Evolutionary conservation across 805 yeast genomes (phyloP).

Genomic region (Candida takata): DNA sequence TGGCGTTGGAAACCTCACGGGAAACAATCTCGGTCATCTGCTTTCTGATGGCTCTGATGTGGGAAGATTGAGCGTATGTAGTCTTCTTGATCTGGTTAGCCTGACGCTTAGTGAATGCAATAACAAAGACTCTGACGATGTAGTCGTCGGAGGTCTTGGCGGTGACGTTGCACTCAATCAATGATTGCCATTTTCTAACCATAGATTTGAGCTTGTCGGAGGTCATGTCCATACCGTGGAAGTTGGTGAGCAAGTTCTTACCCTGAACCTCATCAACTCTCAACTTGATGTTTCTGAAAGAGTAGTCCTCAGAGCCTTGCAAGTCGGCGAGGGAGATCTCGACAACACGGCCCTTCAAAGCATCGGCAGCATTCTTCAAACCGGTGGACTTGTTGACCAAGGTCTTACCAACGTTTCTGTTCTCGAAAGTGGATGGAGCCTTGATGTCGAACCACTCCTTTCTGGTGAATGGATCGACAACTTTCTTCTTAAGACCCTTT

Average conservation of each 20-base stretch:
- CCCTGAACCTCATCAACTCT: slow-evolving; percentile 99
- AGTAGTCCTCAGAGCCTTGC: slow-evolving; percentile 98
- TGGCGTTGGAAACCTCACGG: slow-evolving; percentile 91
- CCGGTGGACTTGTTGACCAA: slow-evolving; percentile 98
- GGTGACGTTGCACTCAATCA: slow-evolving; percentile 96
- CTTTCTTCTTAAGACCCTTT: slow-evolving; percentile 99
- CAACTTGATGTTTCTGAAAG: slow-evolving; percentile 94
- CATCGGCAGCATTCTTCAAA: slow-evolving; percentile 96
- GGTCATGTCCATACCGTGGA: slow-evolving; percentile 99
- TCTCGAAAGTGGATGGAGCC: slow-evolving; percentile 98
- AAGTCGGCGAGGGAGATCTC: slow-evolving; percentile 95
- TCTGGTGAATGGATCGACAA: slow-evolving; percentile 98
- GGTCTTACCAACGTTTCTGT: slow-evolving; percentile 98
- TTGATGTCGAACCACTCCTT: slow-evolving; percentile 98
- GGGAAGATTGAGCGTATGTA: slow-evolving; percentile 95
- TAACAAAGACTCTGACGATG: slow-evolving; percentile 92
- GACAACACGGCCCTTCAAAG: slow-evolving; percentile 95
- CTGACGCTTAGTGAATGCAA: slow-evolving; percentile 98
- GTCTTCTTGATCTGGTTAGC: slow-evolving; percentile 97
- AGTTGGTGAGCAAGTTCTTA: slow-evolving; percentile 96
- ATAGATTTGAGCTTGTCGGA: slow-evolving; percentile 95
- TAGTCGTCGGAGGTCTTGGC: slow-evolving; percentile 97
- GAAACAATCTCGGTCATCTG: slow-evolving; percentile 94
- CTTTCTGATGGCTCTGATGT: slow-evolving; percentile 78
- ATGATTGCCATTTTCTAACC: slow-evolving; percentile 98